Percentiles rank a stretch among this genome's conserved stretches.
Evolutionary conservation across 2,329 filamentous ascomycete genomes (phyloP).

Genomic region (Phyllosticta capitalensis): DNA sequence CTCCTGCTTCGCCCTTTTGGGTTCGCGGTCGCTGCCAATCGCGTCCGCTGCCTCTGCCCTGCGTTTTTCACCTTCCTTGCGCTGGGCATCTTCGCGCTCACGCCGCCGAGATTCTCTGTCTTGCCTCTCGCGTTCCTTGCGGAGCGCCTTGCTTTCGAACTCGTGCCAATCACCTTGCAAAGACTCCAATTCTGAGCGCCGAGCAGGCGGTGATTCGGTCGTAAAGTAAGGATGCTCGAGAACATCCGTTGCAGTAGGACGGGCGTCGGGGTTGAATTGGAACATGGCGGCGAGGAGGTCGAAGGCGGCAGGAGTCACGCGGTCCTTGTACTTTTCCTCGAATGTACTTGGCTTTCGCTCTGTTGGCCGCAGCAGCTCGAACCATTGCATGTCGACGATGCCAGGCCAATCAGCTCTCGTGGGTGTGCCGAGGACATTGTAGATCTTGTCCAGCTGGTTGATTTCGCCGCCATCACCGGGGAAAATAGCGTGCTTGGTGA

Average conservation of each 20-base stretch:
- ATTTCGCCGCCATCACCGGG: constrained; percentile 94
- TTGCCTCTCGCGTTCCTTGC: constrained; percentile 73
- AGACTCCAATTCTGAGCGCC: constrained; percentile 71
- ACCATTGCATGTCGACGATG: constrained; percentile 93
- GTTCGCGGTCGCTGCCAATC: constrained; percentile 21
- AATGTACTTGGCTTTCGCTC: constrained; percentile 67
- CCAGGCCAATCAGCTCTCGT: constrained; percentile 78
- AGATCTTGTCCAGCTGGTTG: constrained; percentile 94
- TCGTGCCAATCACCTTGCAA: constrained; percentile 97
- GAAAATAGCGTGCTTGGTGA: constrained; percentile 87
- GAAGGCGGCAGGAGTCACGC: constrained; percentile 69
- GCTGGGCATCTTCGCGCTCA: constrained; percentile 13
- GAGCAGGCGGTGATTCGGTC: constrained; percentile 64
- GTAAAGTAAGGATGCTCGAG: constrained; percentile 84
- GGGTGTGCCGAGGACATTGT: constrained; percentile 81
- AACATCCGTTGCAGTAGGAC: constrained; percentile 75
- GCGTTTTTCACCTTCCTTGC: constrained; percentile 23
- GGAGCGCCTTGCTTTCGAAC: constrained; percentile 89
- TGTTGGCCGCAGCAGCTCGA: constrained; percentile 75
- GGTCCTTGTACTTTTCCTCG: constrained; percentile 69
- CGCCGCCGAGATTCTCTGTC: constrained; percentile 45
- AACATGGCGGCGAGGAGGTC: constrained; percentile 80
- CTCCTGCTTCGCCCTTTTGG: constrained; percentile 21
- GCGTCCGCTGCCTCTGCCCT: constrained; percentile 19
- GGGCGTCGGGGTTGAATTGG: constrained; percentile 72